A percentile compares a stretch with the other conserved stretches of the same genome.
Evolutionary conservation across 495 filamentous ascomycete species (phyloP).

Genomic region (Tuber melanosporum): DNA sequence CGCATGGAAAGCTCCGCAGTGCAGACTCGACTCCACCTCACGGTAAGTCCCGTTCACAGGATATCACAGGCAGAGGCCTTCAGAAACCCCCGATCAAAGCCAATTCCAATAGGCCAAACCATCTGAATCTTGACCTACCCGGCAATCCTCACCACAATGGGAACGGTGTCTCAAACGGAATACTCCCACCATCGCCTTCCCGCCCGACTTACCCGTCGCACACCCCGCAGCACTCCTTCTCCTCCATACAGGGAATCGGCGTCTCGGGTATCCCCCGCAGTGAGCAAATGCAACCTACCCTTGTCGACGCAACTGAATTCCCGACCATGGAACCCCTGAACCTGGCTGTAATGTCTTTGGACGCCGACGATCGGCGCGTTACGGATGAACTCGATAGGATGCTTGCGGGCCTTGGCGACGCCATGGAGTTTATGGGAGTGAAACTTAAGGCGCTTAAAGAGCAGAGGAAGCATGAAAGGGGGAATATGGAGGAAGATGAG

Average conservation of each 20-base stretch:
- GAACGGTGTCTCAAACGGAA: constrained; percentile 20
- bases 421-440: constrained; percentile 42
- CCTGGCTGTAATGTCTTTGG: constrained; percentile 49
- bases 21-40: constrained; percentile 24
- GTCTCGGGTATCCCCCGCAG: constrained; percentile 47
- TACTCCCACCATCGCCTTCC: constrained; percentile 34
- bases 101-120: constrained; percentile 25
- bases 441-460: constrained; percentile 35
- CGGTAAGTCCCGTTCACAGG: constrained; percentile 34
- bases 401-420: constrained; percentile 48
- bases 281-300: constrained; percentile 25
- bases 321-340: constrained; percentile 47
- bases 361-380: constrained; percentile 49
- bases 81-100: constrained; percentile 1
- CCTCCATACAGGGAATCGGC: constrained; percentile 47
- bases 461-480: constrained; percentile 17
- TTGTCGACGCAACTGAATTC: constrained; percentile 35
- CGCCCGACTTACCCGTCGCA: constrained; percentile 26
- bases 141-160: constrained; percentile 8
- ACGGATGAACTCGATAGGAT: constrained; percentile 52
- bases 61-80: constrained; percentile 23
- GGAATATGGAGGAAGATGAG: constrained; percentile 19
- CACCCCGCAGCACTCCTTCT: constrained; percentile 25
- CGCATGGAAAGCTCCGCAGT: constrained; percentile 8
- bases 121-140: constrained; percentile 35